phyloP scores from a whole-genome alignment of 805 yeast genomes.

The Wickerhamiella qilinensis region DNA sequence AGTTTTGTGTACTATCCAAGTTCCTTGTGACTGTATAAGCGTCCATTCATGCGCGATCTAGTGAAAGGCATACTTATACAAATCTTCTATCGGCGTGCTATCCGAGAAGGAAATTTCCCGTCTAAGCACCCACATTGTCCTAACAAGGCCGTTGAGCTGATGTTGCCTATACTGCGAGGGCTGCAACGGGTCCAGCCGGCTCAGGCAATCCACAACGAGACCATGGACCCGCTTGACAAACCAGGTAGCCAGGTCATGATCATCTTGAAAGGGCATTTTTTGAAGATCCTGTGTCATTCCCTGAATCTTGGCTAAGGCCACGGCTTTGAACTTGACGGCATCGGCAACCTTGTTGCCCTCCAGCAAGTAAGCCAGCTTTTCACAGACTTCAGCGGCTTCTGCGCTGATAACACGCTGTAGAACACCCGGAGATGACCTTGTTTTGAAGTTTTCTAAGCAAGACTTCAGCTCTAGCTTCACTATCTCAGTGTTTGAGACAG shows the following conservation, averaged over 20 bases:
- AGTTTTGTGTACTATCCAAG: no score
- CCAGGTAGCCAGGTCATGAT: background rate
- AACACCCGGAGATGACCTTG: background rate
- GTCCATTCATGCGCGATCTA: no score
- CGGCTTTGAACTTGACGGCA: background rate
- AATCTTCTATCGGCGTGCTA: no score
- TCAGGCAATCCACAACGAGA: background rate
- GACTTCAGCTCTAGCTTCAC: background rate
- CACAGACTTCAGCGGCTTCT: background rate
- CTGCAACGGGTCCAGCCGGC: no score
- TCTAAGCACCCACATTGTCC: no score
- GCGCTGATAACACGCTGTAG: background rate
- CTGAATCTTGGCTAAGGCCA: background rate
- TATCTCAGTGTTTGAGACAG: background rate
- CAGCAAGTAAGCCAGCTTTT: background rate
- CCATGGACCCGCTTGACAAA: background rate
- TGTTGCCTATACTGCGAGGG: no score
- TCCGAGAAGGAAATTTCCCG: no score
- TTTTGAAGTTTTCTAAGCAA: background rate
- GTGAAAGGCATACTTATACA: no score
- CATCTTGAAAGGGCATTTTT: background rate
- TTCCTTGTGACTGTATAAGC: no score
- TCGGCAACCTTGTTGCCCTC: background rate
- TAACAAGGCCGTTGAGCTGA: no score
- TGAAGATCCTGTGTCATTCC: background rate